phyloP scores from a whole-genome alignment of 805 yeast species.

The Saturnispora mendoncae region DNA sequence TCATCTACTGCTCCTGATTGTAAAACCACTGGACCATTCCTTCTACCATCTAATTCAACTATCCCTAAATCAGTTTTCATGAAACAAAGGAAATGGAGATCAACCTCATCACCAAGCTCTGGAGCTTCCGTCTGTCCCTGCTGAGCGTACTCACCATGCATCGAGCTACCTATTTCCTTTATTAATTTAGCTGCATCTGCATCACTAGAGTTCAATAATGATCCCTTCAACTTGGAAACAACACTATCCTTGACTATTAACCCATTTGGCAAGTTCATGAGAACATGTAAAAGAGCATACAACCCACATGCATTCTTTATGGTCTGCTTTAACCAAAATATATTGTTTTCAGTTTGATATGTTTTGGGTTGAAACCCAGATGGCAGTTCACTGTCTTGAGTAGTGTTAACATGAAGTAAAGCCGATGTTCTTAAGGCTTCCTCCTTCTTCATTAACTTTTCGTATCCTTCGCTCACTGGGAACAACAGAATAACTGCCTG shows the following conservation, averaged over 20 bases:
- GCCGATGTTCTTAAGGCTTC: constrained; percentile 12
- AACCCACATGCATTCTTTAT: constrained; percentile 89
- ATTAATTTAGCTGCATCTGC: constrained; percentile 16
- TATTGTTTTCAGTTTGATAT: constrained; percentile 16
- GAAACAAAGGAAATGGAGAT: constrained; percentile 73
- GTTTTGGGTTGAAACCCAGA: background rate
- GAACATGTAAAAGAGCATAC: constrained; percentile 68
- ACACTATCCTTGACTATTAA: constrained; percentile 33
- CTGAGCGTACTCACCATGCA: constrained; percentile 37
- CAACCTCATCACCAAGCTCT: constrained; percentile 41
- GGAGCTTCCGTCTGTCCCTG: constrained; percentile 68
- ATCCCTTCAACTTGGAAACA: constrained; percentile 19
- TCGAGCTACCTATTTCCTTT: constrained; percentile 18
- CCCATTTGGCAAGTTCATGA: constrained; percentile 39
- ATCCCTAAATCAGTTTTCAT: constrained; percentile 46
- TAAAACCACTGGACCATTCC: constrained; percentile 63
- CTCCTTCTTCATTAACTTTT: constrained; percentile 35
- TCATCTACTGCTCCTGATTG: constrained; percentile 12
- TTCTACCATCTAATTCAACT: constrained; percentile 85
- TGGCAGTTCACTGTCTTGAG: no score
- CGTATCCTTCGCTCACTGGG: constrained; percentile 64
- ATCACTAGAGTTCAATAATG: constrained; percentile 18
- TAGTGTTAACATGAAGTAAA: no score
- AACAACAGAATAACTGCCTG: constrained; percentile 70
- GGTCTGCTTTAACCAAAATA: constrained; percentile 79